phyloP scores from a whole-genome alignment of 352 stramenopile genomes.

The Phytophthora quininea region DNA sequence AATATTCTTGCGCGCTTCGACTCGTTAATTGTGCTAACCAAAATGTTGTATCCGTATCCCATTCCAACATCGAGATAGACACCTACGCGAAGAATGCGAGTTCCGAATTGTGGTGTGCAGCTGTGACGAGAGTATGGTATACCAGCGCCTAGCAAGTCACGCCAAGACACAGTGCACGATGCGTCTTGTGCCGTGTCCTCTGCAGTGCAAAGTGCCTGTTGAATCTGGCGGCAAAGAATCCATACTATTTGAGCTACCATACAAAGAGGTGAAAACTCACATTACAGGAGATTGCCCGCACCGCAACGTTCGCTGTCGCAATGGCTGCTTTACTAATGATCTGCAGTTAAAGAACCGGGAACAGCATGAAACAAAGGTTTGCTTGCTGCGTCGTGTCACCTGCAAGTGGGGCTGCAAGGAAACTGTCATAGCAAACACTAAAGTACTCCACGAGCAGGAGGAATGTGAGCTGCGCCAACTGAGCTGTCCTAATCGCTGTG shows the following conservation, averaged over 20 bases:
- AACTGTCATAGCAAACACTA: conserved; percentile 43
- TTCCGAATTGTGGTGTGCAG: conserved; percentile 51
- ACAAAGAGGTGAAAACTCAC: conserved; percentile 55
- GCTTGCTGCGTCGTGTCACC: conserved; percentile 51
- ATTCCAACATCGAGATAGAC: conserved; percentile 23
- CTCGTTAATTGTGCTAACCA: no score
- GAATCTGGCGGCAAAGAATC: background rate
- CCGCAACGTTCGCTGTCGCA: conserved; percentile 70
- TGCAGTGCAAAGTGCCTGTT: conserved; percentile 32
- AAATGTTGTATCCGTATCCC: conserved; percentile 43
- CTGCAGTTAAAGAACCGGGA: conserved; percentile 49
- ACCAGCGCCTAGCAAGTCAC: conserved; percentile 59
- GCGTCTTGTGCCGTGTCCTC: conserved; percentile 59
- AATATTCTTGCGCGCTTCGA: conserved; percentile 39
- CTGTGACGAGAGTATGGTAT: conserved; percentile 65
- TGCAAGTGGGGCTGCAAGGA: conserved; percentile 73
- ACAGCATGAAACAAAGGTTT: conserved; percentile 51
- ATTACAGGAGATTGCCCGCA: conserved; percentile 46
- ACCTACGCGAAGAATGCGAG: conserved; percentile 51
- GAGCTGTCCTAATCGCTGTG: conserved; percentile 63
- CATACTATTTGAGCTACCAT: conserved; percentile 32
- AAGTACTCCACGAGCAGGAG: conserved; percentile 51
- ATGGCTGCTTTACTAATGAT: conserved; percentile 55
- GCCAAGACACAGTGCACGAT: conserved; percentile 43
- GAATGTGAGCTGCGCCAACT: conserved; percentile 62